Evolutionary conservation across 1,139 yeast genomes (phyloP), one percentile per base, ranked within the genome.

Genomic region (Lodderomyces margitis): DNA sequence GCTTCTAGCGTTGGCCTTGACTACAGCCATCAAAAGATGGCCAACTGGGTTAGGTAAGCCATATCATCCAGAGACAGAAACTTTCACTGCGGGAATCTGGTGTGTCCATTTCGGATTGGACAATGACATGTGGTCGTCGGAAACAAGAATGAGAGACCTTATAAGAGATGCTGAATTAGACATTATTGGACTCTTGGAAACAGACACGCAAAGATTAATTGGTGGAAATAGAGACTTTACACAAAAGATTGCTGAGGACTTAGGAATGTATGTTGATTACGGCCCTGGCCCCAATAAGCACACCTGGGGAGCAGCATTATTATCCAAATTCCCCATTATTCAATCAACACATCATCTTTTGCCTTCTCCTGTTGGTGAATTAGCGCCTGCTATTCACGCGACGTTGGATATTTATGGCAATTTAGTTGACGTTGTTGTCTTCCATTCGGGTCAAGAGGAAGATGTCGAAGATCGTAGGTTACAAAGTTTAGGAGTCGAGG

Each of bases 241-340:
- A 1, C 96, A 88, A 64, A 81, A 81, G 48, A 71, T 92, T 48
- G 96, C 97, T 0, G 96, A 89, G 62, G 96, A 91, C 53, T 74
- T 92, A 52, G 92, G 91, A 27, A 88, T 88, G 92, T 92, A 91
- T 59, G 91, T 83, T 19, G 98, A 92, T 63, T 92, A 82, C 58
- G 98, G 98, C 11, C 98, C 98, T 3, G 97, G 98, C 11, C 97
- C 98, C 44, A 87, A 89, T 61, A 86, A 91, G 62, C 98, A 92
- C 64, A 92, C 98, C 0, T 92, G 98, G 98, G 98, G 98, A 34
- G 86, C 94, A 39, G 94, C 94, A 2, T 72, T 92, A 47, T 71
- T 92, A 50, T 89, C 98, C 25, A 89, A 91, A 60, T 92, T 91
- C 75, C 98, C 98, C 21, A 92, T 92, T 49, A 55, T 92, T 46